Conservation (phyloP, 441 rosid genomes). For the Erysimum cheiri region DNA sequence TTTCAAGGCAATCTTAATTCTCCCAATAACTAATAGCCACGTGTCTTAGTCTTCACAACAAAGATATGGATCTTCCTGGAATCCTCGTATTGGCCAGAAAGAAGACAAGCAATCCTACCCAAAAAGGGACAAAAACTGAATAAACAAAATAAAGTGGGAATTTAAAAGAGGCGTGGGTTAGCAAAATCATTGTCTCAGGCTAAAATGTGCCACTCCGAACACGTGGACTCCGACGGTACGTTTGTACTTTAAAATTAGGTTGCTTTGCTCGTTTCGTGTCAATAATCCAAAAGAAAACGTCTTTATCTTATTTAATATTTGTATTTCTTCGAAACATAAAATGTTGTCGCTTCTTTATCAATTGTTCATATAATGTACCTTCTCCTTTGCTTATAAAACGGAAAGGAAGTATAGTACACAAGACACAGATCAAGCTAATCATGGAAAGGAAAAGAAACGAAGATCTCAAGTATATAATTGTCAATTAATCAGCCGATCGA, state of each 20-base stretch:
- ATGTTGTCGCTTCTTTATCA: not conserved
- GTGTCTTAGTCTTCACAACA: constrained; percentile 6
- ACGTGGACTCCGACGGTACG: constrained; percentile 30
- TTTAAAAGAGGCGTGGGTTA: constrained; percentile 34
- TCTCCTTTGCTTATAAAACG: constrained; percentile 35
- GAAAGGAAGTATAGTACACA: not conserved
- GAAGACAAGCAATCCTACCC: not conserved
- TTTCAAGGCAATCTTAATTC: constrained; percentile 8
- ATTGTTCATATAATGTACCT: not conserved
- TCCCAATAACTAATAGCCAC: constrained; percentile 15
- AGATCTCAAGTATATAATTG: not conserved
- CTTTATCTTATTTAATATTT: constrained; percentile 1
- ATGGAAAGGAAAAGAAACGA: not conserved
- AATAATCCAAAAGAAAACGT: constrained; percentile 31
- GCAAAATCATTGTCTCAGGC: constrained; percentile 36
- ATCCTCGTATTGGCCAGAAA: constrained; percentile 6
- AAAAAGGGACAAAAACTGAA: not conserved
- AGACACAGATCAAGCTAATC: constrained; percentile 6
- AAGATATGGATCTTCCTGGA: constrained; percentile 3
- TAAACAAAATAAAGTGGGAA: not conserved
- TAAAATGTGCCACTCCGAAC: constrained; percentile 30
- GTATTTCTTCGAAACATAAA: not conserved
- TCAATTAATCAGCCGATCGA: not conserved
- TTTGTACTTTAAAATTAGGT: constrained; percentile 29
- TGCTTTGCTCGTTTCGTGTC: constrained; percentile 31